Conservation (phyloP, 2,329 filamentous ascomycete species). For the Microcyclosporella mali region DNA sequence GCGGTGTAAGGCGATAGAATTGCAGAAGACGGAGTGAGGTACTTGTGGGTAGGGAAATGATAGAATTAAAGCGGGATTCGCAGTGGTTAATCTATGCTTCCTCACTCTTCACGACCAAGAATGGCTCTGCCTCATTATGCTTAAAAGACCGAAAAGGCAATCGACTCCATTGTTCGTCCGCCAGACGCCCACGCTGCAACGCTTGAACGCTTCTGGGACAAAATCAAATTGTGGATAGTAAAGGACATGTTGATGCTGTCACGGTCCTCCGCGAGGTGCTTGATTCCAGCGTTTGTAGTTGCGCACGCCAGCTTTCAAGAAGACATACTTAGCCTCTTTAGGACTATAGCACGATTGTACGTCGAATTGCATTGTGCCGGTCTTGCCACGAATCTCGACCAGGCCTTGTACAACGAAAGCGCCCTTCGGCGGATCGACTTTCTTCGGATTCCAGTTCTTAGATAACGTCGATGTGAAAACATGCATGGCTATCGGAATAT, state of each 20-base stretch:
- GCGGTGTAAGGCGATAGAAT: constrained; percentile 61
- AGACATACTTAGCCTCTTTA: constrained; percentile 34
- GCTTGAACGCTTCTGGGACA: constrained; percentile 12
- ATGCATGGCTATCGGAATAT: constrained; percentile 27
- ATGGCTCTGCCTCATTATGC: not conserved
- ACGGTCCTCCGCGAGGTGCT: constrained; percentile 35
- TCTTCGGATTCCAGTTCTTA: constrained; percentile 29
- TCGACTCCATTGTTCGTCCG: not conserved
- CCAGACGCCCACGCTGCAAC: constrained; percentile 10
- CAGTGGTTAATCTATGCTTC: not conserved
- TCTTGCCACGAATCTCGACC: constrained; percentile 41
- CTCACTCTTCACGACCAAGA: not conserved
- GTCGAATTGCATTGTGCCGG: constrained; percentile 39
- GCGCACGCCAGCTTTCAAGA: constrained; percentile 24
- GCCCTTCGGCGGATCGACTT: constrained; percentile 38
- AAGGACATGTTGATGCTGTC: too few relatives aligned
- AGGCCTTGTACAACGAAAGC: constrained; percentile 41
- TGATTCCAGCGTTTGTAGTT: constrained; percentile 34
- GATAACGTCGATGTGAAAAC: constrained; percentile 23
- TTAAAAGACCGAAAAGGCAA: not conserved
- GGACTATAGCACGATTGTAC: constrained; percentile 43
- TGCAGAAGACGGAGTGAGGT: constrained; percentile 5
- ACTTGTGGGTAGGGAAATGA: not conserved
- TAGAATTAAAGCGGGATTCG: not conserved
- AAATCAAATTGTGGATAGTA: constrained; percentile 1